A percentile compares a stretch with the other conserved stretches of the same genome.
Evolutionary conservation across 805 yeast species (phyloP).

Genomic region (Candida hungchunana): DNA sequence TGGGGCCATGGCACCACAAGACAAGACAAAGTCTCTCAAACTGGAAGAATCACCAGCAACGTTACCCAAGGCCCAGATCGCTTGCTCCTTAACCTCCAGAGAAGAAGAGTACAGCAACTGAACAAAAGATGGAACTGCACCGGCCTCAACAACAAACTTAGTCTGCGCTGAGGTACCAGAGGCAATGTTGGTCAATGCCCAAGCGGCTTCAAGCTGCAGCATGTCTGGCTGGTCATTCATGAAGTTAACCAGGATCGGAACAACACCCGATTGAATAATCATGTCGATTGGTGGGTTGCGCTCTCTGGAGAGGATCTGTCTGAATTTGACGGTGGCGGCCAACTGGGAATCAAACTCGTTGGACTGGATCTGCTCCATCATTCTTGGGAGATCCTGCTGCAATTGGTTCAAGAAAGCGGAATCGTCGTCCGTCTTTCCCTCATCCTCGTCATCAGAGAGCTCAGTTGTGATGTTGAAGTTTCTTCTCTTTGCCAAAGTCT

Average conservation of each 20-base stretch:
- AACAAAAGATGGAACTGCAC: slow-evolving; percentile 91
- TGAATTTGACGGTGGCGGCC: slow-evolving; percentile 85
- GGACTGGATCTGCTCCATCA: slow-evolving; percentile 78
- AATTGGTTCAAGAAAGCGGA: slow-evolving; percentile 43
- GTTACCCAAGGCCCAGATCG: slow-evolving; percentile 98
- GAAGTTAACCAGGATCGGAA: slow-evolving; percentile 83
- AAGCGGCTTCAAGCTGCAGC: slow-evolving; percentile 95
- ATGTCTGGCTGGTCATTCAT: slow-evolving; percentile 78
- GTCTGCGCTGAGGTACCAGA: slow-evolving; percentile 92
- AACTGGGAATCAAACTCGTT: slow-evolving; percentile 75
- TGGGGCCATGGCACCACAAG: slow-evolving; percentile 85
- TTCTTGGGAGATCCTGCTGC: slow-evolving; percentile 70
- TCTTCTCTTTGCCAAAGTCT: slow-evolving; percentile 89
- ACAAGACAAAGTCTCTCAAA: slow-evolving; percentile 84
- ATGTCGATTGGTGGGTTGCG: slow-evolving; percentile 94
- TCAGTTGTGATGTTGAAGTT: slow-evolving; percentile 54
- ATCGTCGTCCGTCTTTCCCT: slow-evolving; percentile 30
- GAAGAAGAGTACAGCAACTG: slow-evolving; percentile 75
- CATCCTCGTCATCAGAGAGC: slow-evolving; percentile 47
- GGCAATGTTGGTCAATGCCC: slow-evolving; percentile 99
- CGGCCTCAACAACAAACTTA: slow-evolving; percentile 82
- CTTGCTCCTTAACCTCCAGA: slow-evolving; percentile 94
- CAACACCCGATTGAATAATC: slow-evolving; percentile 91
- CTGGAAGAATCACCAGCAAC: slow-evolving; percentile 96
- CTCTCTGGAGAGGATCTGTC: slow-evolving; percentile 91